Conservation (phyloP, 257 asterid genomes). For the Gentiana dahurica region DNA sequence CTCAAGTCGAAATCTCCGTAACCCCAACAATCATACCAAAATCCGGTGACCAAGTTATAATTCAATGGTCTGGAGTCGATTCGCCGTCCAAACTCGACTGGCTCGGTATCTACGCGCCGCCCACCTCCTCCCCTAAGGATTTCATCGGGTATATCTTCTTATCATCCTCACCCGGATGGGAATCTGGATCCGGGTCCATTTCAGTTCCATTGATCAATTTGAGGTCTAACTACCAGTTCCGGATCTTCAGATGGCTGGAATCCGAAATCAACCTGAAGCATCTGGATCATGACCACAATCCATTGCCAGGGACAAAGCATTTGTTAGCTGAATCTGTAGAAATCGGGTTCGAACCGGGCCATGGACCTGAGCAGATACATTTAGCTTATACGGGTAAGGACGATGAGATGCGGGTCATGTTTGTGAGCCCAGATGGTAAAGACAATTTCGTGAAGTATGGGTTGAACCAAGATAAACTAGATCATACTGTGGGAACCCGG, state of each 20-base stretch:
- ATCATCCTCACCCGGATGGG: slow-evolving; percentile 52
- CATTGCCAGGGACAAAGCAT: slow-evolving; percentile 73
- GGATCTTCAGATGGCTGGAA: slow-evolving; percentile 72
- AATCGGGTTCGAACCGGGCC: slow-evolving; percentile 38
- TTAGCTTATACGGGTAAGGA: slow-evolving; percentile 62
- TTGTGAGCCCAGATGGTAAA: slow-evolving; percentile 69
- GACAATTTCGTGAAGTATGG: slow-evolving; percentile 65
- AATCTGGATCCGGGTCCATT: slow-evolving; percentile 75
- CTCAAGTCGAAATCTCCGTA: slow-evolving; percentile 35
- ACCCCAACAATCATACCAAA: slow-evolving; percentile 36
- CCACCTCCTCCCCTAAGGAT: slow-evolving; percentile 40
- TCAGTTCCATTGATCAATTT: slow-evolving; percentile 59
- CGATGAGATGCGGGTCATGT: slow-evolving; percentile 96
- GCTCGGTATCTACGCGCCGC: slow-evolving; percentile 81
- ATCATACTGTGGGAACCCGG: slow-evolving; percentile 30
- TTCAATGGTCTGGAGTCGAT: slow-evolving; percentile 67
- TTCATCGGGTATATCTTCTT: slow-evolving; percentile 77
- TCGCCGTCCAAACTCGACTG: slow-evolving; percentile 67
- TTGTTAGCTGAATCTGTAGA: slow-evolving; percentile 51
- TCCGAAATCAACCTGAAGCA: slow-evolving; percentile 54
- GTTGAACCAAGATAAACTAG: slow-evolving; percentile 27
- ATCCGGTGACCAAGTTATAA: slow-evolving; percentile 58
- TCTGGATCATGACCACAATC: slow-evolving; percentile 74
- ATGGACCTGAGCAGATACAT: slow-evolving; percentile 87
- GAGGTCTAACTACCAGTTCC: slow-evolving; percentile 69